A percentile compares a stretch with the other conserved stretches of the same genome.
phyloP scores from a whole-genome alignment of 371 early-diverging fungal genomes.

The Amoeboaphelidium protococcarum region DNA sequence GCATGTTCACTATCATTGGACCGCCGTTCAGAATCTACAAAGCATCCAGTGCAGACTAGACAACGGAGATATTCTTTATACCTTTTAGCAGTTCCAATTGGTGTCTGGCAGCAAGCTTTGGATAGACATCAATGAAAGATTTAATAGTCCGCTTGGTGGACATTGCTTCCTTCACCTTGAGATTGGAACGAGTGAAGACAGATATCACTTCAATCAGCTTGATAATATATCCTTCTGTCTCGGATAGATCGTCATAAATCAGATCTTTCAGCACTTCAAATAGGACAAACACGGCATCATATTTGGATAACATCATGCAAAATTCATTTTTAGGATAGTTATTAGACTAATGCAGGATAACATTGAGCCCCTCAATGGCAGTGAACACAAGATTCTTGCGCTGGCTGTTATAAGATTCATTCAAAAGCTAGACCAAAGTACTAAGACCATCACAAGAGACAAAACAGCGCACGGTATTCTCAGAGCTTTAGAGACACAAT shows the following conservation, averaged over 20 bases:
- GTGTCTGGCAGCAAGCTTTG: constrained; percentile 3
- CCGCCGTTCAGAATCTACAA: constrained; percentile 19
- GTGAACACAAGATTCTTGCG: constrained; percentile 18
- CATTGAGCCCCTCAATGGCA: constrained; percentile 20
- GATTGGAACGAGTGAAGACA: constrained; percentile 22
- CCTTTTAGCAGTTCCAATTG: constrained; percentile 20
- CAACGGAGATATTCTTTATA: constrained; percentile 27
- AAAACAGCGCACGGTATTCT: constrained; percentile 21
- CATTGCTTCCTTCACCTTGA: constrained; percentile 19
- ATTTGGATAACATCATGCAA: constrained; percentile 17
- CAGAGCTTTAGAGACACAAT: constrained; percentile 16
- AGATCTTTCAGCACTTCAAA: constrained; percentile 9
- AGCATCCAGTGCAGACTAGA: constrained; percentile 18
- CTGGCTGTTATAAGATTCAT: constrained; percentile 13
- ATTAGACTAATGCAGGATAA: constrained; percentile 18
- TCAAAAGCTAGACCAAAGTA: constrained; percentile 18
- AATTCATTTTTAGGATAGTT: constrained; percentile 26
- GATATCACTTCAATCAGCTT: constrained; percentile 19
- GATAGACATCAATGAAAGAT: constrained; percentile 8
- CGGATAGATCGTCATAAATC: constrained; percentile 11
- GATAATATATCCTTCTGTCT: constrained; percentile 7
- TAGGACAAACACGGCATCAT: neutral
- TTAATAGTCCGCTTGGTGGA: constrained; percentile 6
- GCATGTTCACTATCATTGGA: constrained; percentile 13
- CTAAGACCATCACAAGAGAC: constrained; percentile 23